Percentiles rank a stretch among this genome's conserved stretches.
These are phyloP conservation scores for Leishmania tarentolae DNA, from an alignment of 208 protist genomes.

Conservation along the genomic window DNA sequence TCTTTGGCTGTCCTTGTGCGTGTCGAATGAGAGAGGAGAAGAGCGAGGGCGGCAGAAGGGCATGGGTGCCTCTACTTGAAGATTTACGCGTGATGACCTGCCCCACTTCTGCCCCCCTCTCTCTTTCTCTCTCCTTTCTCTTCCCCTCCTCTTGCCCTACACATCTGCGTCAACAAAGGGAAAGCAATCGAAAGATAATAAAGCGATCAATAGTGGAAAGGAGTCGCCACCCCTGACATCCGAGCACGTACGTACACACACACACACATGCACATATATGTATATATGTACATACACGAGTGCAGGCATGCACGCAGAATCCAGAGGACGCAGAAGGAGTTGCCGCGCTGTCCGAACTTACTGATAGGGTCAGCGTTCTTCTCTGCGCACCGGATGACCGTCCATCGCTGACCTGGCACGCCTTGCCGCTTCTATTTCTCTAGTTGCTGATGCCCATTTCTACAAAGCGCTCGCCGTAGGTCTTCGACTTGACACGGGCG, in stretches of 20 bases:
- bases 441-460: conserved; percentile 87
- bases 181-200: not conserved
- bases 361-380: not conserved
- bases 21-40: not conserved
- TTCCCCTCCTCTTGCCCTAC: not conserved
- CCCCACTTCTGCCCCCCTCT: too few relatives aligned
- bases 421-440: not conserved
- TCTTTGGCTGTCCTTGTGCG: not conserved
- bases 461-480: conserved; percentile 82
- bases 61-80: not conserved
- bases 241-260: not conserved
- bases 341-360: not conserved
- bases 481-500: conserved; percentile 77
- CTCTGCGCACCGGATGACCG: not conserved
- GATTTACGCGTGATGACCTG: not conserved
- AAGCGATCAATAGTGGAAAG: not conserved
- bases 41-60: not conserved
- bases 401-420: not conserved
- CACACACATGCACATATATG: not conserved
- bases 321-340: not conserved
- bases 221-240: too few relatives aligned
- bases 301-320: not conserved
- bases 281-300: not conserved
- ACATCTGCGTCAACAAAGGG: too few relatives aligned
- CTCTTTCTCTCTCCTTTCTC: too few relatives aligned